Evolutionary conservation across 208 protist genomes (phyloP), one percentile per base, ranked within the genome.

Genomic region (Willaertia magna): DNA sequence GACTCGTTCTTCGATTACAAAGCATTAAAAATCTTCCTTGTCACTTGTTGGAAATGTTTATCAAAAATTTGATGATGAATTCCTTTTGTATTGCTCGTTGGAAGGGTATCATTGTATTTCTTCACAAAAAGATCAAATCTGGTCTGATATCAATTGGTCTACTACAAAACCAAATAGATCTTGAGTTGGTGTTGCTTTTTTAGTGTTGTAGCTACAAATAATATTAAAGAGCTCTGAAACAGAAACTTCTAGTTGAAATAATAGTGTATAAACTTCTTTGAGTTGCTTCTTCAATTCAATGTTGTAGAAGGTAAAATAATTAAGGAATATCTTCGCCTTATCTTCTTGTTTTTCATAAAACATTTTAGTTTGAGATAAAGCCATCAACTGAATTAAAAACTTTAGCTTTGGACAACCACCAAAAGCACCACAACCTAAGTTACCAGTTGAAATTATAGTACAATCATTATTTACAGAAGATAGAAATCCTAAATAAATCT

Each of bases 401-500:
- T 97, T 97, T 84, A 96, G 82, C 47, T 95, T 79, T 30, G 79
- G 51, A 86, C 96, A 89, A 2, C 95, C 94, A 78, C 89, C 84
- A 84, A 97, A 97, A 14, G 92, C 94, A 49, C 94, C 94, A 85
- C 95, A 96, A 11, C 95, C 94, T 93, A 94, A 97, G 82, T 96
- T 93, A 0, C 94, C 94, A 4, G 94, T 96, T 20, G 93, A 91
- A 7, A 96, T 90, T 78, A 89, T 42, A 43, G 1, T 55, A 83
- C 22, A 9, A 42, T 83, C 52, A 40, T 4, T 26, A 30, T 89
- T 90, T 79, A 88, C 48, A n/a, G n/a, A n/a, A n/a, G n/a, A n/a
- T n/a, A n/a, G n/a, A 83, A 96, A 95, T 52, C 87, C 90, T 30
- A 93, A 90, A 86, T 89, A 95, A 2, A 91, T 93, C 87, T 97